Base-by-base conservation (phyloP, 768 basidiomycete species). In the Symmetrospora coprosmae region DNA sequence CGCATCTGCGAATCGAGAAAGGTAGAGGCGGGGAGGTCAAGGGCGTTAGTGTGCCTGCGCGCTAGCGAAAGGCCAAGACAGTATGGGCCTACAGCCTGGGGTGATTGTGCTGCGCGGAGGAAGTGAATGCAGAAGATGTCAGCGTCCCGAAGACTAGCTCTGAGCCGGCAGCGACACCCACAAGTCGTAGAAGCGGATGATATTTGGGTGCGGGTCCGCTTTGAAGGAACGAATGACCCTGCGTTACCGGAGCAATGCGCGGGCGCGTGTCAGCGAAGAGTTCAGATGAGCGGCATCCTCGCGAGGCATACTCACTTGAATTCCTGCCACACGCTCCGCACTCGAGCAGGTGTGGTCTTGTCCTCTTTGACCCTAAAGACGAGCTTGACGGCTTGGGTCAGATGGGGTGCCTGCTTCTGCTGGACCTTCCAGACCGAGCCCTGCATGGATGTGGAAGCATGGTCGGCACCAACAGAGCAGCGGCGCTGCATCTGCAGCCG, bases 151-250 rank as follows among this genome's bases (percentile, higher is more conserved):
- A 43, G 19, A 43, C 41, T 14, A 43, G 41, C 23, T 21, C 13
- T 8, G 11, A 91, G n/a, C n/a, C n/a, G n/a, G n/a, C n/a, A n/a
- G n/a, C n/a, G n/a, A 86, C 70, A 92, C 84, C 77, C 27, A 58
- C 55, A 97, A 96, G 2, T 86, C 84, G 68, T 90, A 83, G 73
- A 97, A 96, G 11, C 82, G 81, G 63, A 97, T 85, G 73, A 97
- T 84, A 63, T 86, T 86, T 0, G 89, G 90, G 70, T 96, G 92
- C 8, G 83, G 81, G 67, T 88, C 84, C 43, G 81, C 74, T 74
- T 85, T 85, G 72, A 96, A 81, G 11, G 82, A 76, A 66, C 86
- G 79, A 61, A 96, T 82, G 67, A 91, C 85, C 78, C 66, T 67
- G 49, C 11, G 16, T 21, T 19, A 27, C 17, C 16, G 33, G 9